phyloP scores from a whole-genome alignment of 768 basidiomycete species.

The Sporobolomyces pararoseus region DNA sequence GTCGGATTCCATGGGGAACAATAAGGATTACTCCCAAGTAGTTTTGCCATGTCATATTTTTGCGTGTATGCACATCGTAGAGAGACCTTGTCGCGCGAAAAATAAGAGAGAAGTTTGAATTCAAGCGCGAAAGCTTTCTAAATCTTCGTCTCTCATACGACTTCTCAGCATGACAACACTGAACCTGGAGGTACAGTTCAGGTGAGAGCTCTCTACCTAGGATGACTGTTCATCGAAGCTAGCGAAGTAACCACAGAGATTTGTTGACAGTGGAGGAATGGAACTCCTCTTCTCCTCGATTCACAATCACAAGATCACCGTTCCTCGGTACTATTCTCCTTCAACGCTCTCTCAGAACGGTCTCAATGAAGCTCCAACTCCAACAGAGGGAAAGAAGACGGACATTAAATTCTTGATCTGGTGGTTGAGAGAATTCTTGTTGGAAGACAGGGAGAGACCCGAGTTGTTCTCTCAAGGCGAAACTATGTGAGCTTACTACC shows the following conservation, averaged over 20 bases:
- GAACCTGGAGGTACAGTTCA: conserved; percentile 43
- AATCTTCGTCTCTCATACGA: background rate
- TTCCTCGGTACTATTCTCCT: conserved; percentile 56
- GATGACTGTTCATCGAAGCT: too few relatives aligned
- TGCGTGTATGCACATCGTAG: background rate
- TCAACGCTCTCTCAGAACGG: background rate
- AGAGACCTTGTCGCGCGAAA: too few relatives aligned
- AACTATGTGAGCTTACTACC: conserved; percentile 63
- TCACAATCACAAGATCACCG: conserved; percentile 58
- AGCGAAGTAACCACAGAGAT: too few relatives aligned
- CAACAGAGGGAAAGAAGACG: conserved; percentile 49
- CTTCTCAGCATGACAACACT: conserved; percentile 24
- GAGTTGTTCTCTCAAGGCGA: conserved; percentile 85
- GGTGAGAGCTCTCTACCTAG: conserved; percentile 34
- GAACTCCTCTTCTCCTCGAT: conserved; percentile 76
- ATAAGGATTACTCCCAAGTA: background rate
- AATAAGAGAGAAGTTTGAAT: too few relatives aligned
- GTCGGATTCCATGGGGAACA: conserved; percentile 13
- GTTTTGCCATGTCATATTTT: background rate
- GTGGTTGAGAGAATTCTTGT: conserved; percentile 68
- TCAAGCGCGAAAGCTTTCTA: too few relatives aligned
- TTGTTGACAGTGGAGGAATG: conserved; percentile 78
- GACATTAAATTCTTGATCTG: conserved; percentile 74
- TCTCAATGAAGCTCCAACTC: conserved; percentile 35
- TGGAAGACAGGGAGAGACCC: conserved; percentile 65